A percentile compares a stretch with the other conserved stretches of the same genome.
phyloP scores from a whole-genome alignment of 441 rosid genomes.

The Omphalea diandra region DNA sequence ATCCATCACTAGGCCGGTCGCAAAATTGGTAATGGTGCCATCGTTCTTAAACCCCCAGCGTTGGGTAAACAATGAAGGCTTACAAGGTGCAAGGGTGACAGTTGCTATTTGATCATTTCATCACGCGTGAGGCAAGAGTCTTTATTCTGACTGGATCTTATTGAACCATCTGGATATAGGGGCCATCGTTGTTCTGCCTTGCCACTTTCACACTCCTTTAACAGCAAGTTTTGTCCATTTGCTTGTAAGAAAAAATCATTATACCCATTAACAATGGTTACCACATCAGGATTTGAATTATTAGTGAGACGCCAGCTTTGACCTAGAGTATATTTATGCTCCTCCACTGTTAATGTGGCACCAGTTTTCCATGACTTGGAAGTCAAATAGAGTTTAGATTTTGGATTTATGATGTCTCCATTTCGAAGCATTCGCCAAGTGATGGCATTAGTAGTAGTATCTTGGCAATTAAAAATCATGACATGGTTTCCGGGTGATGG shows the following conservation, averaged over 20 bases:
- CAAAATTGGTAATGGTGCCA: neutral
- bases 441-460: neutral
- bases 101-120: neutral
- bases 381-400: neutral
- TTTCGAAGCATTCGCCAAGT: neutral
- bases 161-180: neutral
- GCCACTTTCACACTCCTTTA: neutral
- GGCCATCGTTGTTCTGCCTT: neutral
- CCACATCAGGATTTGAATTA: neutral
- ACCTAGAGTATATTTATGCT: neutral
- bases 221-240: neutral
- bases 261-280: neutral
- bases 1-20: neutral
- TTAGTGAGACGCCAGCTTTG: neutral
- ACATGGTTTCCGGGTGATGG: neutral
- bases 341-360: neutral
- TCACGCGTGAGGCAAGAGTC: neutral
- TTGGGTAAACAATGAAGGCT: neutral
- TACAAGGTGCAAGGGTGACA: neutral
- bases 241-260: neutral
- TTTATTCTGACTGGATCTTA: neutral
- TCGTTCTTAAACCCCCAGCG: neutral
- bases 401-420: slow-evolving; percentile 2
- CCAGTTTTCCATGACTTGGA: neutral
- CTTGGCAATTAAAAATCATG: neutral